These are phyloP conservation scores for Kockiozyma suomiensis DNA, from an alignment of 805 yeast genomes.

Conservation along the genomic window DNA sequence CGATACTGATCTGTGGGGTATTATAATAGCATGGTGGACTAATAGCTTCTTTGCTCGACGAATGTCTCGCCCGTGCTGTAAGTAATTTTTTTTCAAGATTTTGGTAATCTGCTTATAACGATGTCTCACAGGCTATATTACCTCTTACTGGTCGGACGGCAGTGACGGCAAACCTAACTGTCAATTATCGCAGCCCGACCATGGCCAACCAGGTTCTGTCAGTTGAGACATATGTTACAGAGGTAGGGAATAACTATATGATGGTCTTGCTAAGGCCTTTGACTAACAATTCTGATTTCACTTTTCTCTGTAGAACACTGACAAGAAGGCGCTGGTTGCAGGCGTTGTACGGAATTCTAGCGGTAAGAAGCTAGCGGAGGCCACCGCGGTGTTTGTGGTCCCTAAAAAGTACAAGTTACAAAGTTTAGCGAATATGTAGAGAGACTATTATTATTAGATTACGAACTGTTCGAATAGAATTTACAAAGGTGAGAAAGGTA, in stretches of 20 bases:
- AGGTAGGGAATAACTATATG: no score
- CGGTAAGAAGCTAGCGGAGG: conserved; percentile 26
- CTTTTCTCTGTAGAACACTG: conserved; percentile 7
- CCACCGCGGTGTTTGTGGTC: conserved; percentile 28
- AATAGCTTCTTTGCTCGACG: conserved; percentile 77
- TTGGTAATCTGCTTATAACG: not conserved
- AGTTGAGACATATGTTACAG: conserved; percentile 24
- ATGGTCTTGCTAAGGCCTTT: no score
- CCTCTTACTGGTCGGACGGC: conserved; percentile 25
- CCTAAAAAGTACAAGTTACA: conserved; percentile 26
- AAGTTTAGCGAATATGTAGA: conserved; percentile 21
- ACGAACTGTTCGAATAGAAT: conserved; percentile 1
- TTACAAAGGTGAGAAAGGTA: not conserved
- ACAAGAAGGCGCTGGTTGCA: conserved; percentile 19
- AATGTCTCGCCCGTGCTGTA: conserved; percentile 53
- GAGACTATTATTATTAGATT: not conserved
- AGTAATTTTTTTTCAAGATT: not conserved
- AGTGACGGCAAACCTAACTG: conserved; percentile 27
- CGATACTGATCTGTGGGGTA: conserved; percentile 35
- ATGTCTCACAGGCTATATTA: conserved; percentile 18
- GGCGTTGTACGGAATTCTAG: conserved; percentile 11
- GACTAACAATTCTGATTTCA: no score
- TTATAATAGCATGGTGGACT: conserved; percentile 72
- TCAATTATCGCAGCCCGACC: conserved; percentile 28
- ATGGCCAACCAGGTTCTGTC: conserved; percentile 20